Evolutionary conservation across 176 grass and related monocot species (phyloP), one percentile per base, ranked within the genome.

Genomic region (Saccharum officinarum): DNA sequence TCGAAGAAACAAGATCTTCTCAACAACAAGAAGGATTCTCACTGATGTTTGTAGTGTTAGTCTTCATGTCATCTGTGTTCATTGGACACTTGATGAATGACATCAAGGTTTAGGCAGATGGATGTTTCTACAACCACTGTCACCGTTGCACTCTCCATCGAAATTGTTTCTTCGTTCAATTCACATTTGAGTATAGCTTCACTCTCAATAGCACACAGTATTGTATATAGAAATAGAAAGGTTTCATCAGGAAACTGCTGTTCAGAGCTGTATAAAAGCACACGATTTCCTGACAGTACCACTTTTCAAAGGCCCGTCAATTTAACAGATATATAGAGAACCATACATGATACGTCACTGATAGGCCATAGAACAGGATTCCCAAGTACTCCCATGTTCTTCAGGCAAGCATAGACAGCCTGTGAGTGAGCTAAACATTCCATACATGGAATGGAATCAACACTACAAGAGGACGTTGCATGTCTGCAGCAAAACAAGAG

Each of bases 61-160:
- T 96, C 37, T 91, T 93, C 71, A 65, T 94, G 73, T 89, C 92
- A 83, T 87, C 87, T 57, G 67, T 96, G 10, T 69, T 89, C 69
- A 52, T 93, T 75, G 93, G 95, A 36, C 92, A 90, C 81, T 73
- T 90, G 73, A 77, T 86, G 77, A 97, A 90, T 60, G 84, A 84
- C 52, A 77, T 79, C 38, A 91, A 84, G 39, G 75, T 84, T 52
- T 91, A 91, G 69, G 31, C 1, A 42, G 7, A 62, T 62, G 68
- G 12, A 60, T 30, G 36, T 14, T 13, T 52, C 18, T 16, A 34
- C 49, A 10, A 69, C 6, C 34, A 16, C 42, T 47, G 15, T 39
- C 47, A 57, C 14, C 3, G 5, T 74, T 31, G 18, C 4, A 33
- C 18, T 41, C 34, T 68, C 10, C 34, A 15, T 13, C 69, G 3